Evolutionary conservation across 495 filamentous ascomycete genomes (phyloP).

Genomic region (Penicillium fimorum): DNA sequence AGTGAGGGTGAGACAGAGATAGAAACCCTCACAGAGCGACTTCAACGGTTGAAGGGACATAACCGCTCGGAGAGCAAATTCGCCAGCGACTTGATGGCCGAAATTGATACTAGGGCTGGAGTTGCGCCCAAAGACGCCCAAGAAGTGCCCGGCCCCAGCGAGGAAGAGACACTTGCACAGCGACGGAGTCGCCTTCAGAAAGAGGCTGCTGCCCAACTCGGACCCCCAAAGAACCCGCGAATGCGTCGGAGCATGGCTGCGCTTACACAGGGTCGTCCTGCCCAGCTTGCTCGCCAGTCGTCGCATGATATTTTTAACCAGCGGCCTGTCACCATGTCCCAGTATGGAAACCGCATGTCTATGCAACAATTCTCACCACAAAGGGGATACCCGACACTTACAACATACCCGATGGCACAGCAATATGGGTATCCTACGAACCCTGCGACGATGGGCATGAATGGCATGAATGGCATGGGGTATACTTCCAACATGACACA

Average conservation of each 20-base stretch:
- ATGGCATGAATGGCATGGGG: slow-evolving; percentile 36
- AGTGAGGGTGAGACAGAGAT: slow-evolving; percentile 69
- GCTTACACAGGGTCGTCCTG: slow-evolving; percentile 59
- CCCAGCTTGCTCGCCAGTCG: slow-evolving; percentile 32
- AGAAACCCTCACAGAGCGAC: slow-evolving; percentile 77
- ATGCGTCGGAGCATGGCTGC: slow-evolving; percentile 66
- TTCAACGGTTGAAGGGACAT: slow-evolving; percentile 62
- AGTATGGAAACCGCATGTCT: slow-evolving; percentile 31
- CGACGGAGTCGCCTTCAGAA: slow-evolving; percentile 76
- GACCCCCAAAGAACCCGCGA: slow-evolving; percentile 32
- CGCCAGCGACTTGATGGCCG: slow-evolving; percentile 71
- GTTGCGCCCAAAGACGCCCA: slow-evolving; percentile 16
- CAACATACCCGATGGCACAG: slow-evolving; percentile 22
- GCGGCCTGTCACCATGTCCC: slow-evolving; percentile 14
- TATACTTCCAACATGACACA: slow-evolving; percentile 36
- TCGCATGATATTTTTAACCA: slow-evolving; percentile 27
- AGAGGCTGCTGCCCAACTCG: slow-evolving; percentile 49
- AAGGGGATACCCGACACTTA: slow-evolving; percentile 18
- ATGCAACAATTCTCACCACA: slow-evolving; percentile 33
- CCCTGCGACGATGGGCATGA: slow-evolving; percentile 34
- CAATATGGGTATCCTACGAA: slow-evolving; percentile 32
- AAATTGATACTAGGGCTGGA: slow-evolving; percentile 57
- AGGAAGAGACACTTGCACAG: slow-evolving; percentile 88
- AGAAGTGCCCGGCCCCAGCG: slow-evolving; percentile 20
- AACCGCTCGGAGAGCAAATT: slow-evolving; percentile 70